Percentiles rank a stretch among this genome's conserved stretches.
These are phyloP conservation scores for Akanthomyces uredinophilus DNA, from an alignment of 2,329 filamentous ascomycete genomes.

Conservation along the genomic window DNA sequence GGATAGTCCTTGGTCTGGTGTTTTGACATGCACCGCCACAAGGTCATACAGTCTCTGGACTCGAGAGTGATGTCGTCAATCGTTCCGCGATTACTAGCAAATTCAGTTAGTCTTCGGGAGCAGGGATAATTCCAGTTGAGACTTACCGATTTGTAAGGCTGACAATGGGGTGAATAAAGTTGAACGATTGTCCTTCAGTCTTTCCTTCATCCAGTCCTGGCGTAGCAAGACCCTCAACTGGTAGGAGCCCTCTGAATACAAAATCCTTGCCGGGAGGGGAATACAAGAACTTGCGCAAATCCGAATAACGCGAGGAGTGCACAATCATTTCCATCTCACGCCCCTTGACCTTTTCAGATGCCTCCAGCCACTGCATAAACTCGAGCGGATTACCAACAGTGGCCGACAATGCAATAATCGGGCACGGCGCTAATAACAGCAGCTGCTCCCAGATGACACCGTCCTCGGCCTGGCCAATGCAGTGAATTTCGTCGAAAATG, in stretches of 20 bases:
- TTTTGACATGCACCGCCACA: constrained; percentile 61
- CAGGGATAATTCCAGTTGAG: not conserved
- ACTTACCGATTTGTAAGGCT: constrained; percentile 52
- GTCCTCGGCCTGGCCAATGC: constrained; percentile 70
- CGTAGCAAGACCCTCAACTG: constrained; percentile 47
- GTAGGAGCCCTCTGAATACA: constrained; percentile 19
- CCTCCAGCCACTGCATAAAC: constrained; percentile 63
- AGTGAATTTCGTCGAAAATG: constrained; percentile 80
- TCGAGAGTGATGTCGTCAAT: constrained; percentile 66
- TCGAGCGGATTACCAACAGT: constrained; percentile 71
- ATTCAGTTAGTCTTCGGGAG: not conserved
- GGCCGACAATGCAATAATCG: constrained; percentile 73
- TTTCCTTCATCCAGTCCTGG: constrained; percentile 40
- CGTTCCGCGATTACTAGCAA: constrained; percentile 47
- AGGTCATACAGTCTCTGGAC: constrained; percentile 60
- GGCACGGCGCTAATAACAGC: constrained; percentile 66
- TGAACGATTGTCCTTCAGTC: constrained; percentile 44
- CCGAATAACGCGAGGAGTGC: constrained; percentile 66
- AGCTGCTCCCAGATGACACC: constrained; percentile 76
- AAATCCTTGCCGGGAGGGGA: constrained; percentile 37
- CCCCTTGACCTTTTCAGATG: constrained; percentile 59
- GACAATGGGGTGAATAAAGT: constrained; percentile 61
- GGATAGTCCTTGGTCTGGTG: constrained; percentile 47
- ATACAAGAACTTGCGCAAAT: constrained; percentile 71
- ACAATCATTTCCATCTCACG: constrained; percentile 62